These are phyloP conservation scores for Cryptosporidium felis DNA, from an alignment of 169 alveolate genomes.

Conservation along the genomic window DNA sequence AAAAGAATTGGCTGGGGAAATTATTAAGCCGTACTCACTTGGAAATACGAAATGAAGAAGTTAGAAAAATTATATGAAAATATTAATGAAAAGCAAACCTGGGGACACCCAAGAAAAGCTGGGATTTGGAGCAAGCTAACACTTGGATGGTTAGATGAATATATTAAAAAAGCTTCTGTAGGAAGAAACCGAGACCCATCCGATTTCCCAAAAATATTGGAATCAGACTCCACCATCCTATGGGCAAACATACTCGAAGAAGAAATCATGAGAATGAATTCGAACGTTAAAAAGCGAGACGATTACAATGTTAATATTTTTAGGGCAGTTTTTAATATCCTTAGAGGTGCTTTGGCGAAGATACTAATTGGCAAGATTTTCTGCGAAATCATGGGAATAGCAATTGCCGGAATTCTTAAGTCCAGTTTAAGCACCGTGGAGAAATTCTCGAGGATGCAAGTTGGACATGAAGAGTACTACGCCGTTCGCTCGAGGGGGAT, in stretches of 20 bases:
- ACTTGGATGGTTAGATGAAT: constrained; percentile 43
- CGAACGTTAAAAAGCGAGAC: not conserved
- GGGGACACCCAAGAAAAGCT: constrained; percentile 46
- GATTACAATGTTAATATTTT: constrained; percentile 35
- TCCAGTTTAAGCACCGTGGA: constrained; percentile 13
- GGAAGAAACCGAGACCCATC: constrained; percentile 22
- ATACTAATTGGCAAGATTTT: constrained; percentile 25
- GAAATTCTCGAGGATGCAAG: not conserved
- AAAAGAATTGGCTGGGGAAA: too few species aligned
- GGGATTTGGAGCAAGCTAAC: constrained; percentile 68
- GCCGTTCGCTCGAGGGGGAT: not conserved
- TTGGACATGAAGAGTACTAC: not conserved
- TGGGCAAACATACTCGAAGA: constrained; percentile 52
- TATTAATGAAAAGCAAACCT: constrained; percentile 19
- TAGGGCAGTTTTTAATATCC: constrained; percentile 38
- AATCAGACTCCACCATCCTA: constrained; percentile 28
- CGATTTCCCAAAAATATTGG: constrained; percentile 42
- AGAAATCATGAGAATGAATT: constrained; percentile 46
- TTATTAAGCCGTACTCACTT: too few species aligned
- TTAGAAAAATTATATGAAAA: not conserved
- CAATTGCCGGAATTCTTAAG: constrained; percentile 1
- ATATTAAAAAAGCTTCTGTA: constrained; percentile 3
- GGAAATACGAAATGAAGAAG: not conserved
- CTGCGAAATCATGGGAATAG: constrained; percentile 47
- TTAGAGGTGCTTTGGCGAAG: constrained; percentile 20